Conservation (phyloP, 176 grass and related monocot genomes). For the Thalia dealbata region DNA sequence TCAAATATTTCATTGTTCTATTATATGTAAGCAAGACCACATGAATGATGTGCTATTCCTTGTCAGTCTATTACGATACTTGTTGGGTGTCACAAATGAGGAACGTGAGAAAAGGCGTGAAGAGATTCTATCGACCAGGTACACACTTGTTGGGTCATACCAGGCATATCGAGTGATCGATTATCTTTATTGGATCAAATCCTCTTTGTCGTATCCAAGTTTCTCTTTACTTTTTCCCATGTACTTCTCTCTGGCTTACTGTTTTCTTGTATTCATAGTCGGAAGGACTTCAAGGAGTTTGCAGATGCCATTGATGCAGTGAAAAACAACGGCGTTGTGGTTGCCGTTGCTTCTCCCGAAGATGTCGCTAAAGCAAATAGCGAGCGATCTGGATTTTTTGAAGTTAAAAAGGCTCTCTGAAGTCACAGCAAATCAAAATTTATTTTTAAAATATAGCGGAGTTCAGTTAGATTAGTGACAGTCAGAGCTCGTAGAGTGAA, state of each 20-base stretch:
- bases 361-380: constrained; percentile 58
- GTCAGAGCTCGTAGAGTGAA: background rate
- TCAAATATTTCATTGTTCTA: background rate
- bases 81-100: constrained; percentile 68
- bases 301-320: constrained; percentile 69
- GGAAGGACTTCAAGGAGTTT: constrained; percentile 96
- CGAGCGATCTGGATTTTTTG: constrained; percentile 41
- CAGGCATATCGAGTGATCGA: background rate
- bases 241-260: background rate
- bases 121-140: constrained; percentile 91
- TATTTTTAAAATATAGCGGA: background rate
- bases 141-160: background rate
- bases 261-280: constrained; percentile 34
- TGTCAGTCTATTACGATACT: constrained; percentile 77
- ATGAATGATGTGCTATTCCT: background rate
- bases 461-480: background rate
- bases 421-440: background rate
- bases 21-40: background rate
- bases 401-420: constrained; percentile 64
- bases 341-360: constrained; percentile 75
- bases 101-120: constrained; percentile 81
- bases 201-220: background rate
- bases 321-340: constrained; percentile 66
- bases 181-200: too few relatives aligned
- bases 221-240: too few relatives aligned